Conservation (phyloP, 495 filamentous ascomycete genomes). For the Aspergillus cavernicola region DNA sequence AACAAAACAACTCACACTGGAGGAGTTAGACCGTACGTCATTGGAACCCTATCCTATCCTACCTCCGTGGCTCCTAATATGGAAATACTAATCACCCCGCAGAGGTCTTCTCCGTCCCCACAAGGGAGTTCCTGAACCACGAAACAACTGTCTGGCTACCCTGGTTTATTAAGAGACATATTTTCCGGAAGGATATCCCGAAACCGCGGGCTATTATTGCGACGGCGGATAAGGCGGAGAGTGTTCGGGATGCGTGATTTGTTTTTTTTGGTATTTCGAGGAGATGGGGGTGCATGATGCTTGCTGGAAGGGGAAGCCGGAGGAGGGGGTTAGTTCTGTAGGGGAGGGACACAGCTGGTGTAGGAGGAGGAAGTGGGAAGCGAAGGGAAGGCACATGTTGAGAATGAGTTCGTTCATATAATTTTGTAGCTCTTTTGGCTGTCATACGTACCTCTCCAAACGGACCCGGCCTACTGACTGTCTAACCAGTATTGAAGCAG, state of each 20-base stretch:
- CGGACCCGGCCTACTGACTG: no score
- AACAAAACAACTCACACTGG: conserved; percentile 43
- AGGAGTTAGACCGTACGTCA: conserved; percentile 35
- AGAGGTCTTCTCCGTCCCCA: conserved; percentile 48
- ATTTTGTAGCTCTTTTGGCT: no score
- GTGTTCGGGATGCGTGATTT: background rate
- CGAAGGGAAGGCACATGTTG: no score
- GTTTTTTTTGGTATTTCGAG: no score
- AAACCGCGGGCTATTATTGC: conserved; percentile 35
- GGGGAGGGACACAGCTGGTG: no score
- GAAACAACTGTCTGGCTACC: conserved; percentile 42
- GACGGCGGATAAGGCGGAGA: conserved; percentile 15
- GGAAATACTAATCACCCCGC: conserved; percentile 15
- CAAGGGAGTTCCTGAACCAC: conserved; percentile 34
- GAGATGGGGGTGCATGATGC: no score
- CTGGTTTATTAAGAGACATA: conserved; percentile 40
- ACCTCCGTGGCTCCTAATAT: background rate
- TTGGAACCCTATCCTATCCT: background rate
- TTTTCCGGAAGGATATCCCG: conserved; percentile 37
- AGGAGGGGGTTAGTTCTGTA: no score
- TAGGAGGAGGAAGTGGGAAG: no score
- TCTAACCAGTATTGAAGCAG: no score
- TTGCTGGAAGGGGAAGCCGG: no score
- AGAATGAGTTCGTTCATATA: no score
- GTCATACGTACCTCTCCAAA: no score